Percentiles rank a stretch among this genome's conserved stretches.
These are phyloP conservation scores for Globisporangium canariense DNA, from an alignment of 352 stramenopile species.

Conservation along the genomic window DNA sequence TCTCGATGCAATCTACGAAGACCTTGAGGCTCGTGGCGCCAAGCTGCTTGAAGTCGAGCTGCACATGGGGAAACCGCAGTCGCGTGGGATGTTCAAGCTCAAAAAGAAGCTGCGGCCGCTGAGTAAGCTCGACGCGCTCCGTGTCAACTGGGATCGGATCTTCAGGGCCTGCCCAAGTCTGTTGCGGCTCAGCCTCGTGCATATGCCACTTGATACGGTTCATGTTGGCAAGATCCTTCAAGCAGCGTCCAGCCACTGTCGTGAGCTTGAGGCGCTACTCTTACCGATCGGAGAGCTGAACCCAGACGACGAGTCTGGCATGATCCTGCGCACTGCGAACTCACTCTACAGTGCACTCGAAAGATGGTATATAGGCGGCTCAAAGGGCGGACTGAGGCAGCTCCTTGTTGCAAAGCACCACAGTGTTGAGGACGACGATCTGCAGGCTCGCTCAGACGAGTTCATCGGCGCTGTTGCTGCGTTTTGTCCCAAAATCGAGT, in stretches of 20 bases:
- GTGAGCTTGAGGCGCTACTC: not conserved
- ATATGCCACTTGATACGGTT: not conserved
- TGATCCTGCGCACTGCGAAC: not conserved
- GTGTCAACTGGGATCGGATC: not conserved
- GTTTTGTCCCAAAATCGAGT: conserved; percentile 22
- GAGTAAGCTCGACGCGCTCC: not conserved
- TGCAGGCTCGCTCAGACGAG: conserved; percentile 13
- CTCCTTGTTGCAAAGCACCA: conserved; percentile 25
- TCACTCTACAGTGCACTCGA: conserved; percentile 17
- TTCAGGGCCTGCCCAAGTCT: not conserved
- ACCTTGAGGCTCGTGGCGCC: not conserved
- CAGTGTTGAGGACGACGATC: conserved; percentile 1
- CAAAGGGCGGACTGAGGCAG: conserved; percentile 18
- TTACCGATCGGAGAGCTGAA: not conserved
- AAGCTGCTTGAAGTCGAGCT: not conserved
- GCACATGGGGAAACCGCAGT: not conserved
- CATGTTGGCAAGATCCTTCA: not conserved
- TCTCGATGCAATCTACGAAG: not conserved
- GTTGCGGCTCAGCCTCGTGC: not conserved
- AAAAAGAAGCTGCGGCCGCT: not conserved
- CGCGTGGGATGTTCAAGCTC: not conserved
- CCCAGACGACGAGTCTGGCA: not conserved
- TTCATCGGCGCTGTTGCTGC: conserved; percentile 14
- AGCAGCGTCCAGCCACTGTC: not conserved
- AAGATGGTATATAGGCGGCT: conserved; percentile 12